Base-by-base conservation (phyloP, 192 early-diverging fungal species). In the Linnemannia exigua region DNA sequence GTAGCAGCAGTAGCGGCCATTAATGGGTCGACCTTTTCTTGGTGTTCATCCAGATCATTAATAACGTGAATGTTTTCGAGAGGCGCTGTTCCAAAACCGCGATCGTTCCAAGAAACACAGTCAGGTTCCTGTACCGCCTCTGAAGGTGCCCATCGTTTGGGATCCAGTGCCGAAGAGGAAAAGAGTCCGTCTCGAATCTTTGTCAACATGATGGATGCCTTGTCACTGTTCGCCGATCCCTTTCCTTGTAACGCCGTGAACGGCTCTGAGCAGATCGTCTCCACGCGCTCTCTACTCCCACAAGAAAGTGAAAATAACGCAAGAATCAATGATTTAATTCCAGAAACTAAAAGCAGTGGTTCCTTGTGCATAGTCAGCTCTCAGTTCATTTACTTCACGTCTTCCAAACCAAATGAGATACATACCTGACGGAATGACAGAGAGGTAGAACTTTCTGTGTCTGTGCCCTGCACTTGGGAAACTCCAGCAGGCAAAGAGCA, bases 341-440 rank as follows among this genome's bases (percentile, higher is more conserved):
- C n/a, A n/a, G n/a, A n/a, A n/a, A n/a, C n/a, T n/a, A n/a, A n/a
- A n/a, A n/a, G n/a, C n/a, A n/a, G n/a, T n/a, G n/a, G n/a, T n/a
- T n/a, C n/a, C n/a, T n/a, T n/a, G n/a, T n/a, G n/a, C n/a, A n/a
- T n/a, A n/a, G n/a, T n/a, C n/a, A n/a, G n/a, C n/a, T n/a, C n/a
- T n/a, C 41, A 44, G 41, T 44, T 6, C 9, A 44, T 44, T 44
- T 44, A 6, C 9, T 44, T 44, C 41, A 44, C 9, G 9, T 3
- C 41, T 44, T 44, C 9, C 41, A 44, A 44, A 9, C 9, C 3
- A 6, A 6, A 44, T 6, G 41, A 44, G 41, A 44, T 9, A 44
- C 51, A n/a, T 75, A 84, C 82, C 82, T 75, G 31, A 84, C 82
- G 25, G 82, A 84, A 54, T 50, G 75, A 67, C 82, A 84, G 14